Conservation (phyloP, 1,139 yeast genomes). For the Candida gigantensis region DNA sequence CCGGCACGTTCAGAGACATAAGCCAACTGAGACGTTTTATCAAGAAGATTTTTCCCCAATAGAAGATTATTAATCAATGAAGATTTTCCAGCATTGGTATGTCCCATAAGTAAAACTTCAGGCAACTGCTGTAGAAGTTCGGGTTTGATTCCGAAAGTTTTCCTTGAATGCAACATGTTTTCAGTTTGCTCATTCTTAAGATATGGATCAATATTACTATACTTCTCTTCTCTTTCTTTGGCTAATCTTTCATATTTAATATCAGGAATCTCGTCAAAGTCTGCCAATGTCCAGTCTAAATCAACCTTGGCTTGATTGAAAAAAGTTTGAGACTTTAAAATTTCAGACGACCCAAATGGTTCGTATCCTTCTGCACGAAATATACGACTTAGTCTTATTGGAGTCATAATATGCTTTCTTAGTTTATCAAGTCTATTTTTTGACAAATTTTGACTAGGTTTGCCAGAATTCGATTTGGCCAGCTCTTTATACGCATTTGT, state of each 20-base stretch:
- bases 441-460: too few species aligned
- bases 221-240: constrained; percentile 20
- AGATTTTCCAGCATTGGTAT: constrained; percentile 85
- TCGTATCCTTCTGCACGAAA: constrained; percentile 10
- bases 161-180: constrained; percentile 18
- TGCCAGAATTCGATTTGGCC: too few species aligned
- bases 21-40: constrained; percentile 43
- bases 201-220: constrained; percentile 21
- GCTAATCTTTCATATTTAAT: constrained; percentile 39
- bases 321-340: constrained; percentile 28
- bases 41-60: constrained; percentile 26
- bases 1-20: constrained; percentile 66
- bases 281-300: constrained; percentile 62
- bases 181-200: constrained; percentile 22
- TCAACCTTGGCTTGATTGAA: constrained; percentile 46
- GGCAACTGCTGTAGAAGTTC: constrained; percentile 19
- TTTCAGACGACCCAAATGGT: constrained; percentile 13
- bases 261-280: constrained; percentile 59
- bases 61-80: constrained; percentile 63
- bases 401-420: not conserved
- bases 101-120: constrained; percentile 63
- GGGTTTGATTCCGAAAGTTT: constrained; percentile 35
- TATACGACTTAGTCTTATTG: not conserved
- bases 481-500: too few species aligned
- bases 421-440: not conserved